A percentile compares a stretch with the other conserved stretches of the same genome.
These are phyloP conservation scores for Prunus davidiana DNA, from an alignment of 306 rosid species.

Conservation along the genomic window DNA sequence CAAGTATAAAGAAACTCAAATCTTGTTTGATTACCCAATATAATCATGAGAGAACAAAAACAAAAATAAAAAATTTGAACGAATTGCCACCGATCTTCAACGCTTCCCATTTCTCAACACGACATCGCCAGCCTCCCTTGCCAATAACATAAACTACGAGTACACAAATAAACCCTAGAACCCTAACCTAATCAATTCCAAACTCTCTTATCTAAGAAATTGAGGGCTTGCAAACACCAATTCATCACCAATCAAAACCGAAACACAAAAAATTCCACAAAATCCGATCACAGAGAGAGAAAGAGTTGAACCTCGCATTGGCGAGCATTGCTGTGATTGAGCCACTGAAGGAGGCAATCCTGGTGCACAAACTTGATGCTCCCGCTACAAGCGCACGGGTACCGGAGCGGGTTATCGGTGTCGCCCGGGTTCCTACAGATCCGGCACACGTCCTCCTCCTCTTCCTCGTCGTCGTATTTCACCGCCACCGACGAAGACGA, in stretches of 20 bases:
- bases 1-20: neutral
- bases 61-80: neutral
- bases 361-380: conserved; percentile 97
- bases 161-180: neutral
- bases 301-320: conserved; percentile 85
- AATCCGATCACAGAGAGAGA: conserved; percentile 2
- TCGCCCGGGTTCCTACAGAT: conserved; percentile 97
- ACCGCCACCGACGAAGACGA: conserved; percentile 27
- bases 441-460: conserved; percentile 96
- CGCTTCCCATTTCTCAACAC: neutral
- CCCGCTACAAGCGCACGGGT: conserved; percentile 98
- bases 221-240: neutral
- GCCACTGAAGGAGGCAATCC: conserved; percentile 99
- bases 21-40: neutral
- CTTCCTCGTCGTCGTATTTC: conserved; percentile 78
- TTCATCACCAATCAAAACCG: neutral
- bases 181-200: neutral
- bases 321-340: conserved; percentile 98
- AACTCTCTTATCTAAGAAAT: neutral
- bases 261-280: neutral
- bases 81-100: neutral
- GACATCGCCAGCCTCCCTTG: neutral
- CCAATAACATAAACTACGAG: neutral
- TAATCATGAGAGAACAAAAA: neutral
- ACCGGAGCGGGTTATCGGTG: conserved; percentile 80